Evolutionary conservation across 1,139 yeast genomes (phyloP).

Genomic region (Candida anutae): DNA sequence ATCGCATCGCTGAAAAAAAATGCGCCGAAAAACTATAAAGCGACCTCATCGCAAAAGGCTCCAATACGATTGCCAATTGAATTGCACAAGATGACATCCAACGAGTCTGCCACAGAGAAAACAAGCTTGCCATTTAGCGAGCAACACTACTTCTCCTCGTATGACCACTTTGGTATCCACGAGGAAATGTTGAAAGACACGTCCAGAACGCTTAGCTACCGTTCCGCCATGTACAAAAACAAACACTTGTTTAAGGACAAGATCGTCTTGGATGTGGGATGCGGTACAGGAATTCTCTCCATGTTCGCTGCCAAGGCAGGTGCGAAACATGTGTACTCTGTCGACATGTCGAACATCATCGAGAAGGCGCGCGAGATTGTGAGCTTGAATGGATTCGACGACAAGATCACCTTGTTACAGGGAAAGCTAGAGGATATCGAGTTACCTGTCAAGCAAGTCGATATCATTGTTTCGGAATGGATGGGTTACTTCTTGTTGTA

Average conservation of each 20-base stretch:
- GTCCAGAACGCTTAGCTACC: conserved; percentile 84
- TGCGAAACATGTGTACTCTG: conserved; percentile 94
- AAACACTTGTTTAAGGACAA: conserved; percentile 85
- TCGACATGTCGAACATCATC: conserved; percentile 94
- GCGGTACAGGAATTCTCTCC: conserved; percentile 95
- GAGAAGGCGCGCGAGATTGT: conserved; percentile 89
- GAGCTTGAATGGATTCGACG: conserved; percentile 74
- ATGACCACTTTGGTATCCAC: conserved; percentile 96
- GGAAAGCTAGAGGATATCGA: conserved; percentile 94
- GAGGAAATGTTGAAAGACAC: conserved; percentile 98
- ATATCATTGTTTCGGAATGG: conserved; percentile 96
- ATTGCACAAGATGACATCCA: not conserved
- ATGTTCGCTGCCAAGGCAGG: conserved; percentile 99
- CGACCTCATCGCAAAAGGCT: too few relatives aligned
- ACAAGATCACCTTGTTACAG: conserved; percentile 80
- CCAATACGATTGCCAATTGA: too few relatives aligned
- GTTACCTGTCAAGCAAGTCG: conserved; percentile 74
- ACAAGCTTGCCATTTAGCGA: conserved; percentile 53
- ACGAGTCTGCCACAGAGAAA: conserved; percentile 42
- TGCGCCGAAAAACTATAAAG: too few relatives aligned
- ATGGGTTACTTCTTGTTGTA: conserved; percentile 97
- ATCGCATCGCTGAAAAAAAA: not conserved
- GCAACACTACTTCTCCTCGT: conserved; percentile 90
- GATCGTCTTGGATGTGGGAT: conserved; percentile 95
- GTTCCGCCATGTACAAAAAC: conserved; percentile 90